Evolutionary conservation across 257 asterid genomes (phyloP).

Genomic region (Gentiana macrophylla): DNA sequence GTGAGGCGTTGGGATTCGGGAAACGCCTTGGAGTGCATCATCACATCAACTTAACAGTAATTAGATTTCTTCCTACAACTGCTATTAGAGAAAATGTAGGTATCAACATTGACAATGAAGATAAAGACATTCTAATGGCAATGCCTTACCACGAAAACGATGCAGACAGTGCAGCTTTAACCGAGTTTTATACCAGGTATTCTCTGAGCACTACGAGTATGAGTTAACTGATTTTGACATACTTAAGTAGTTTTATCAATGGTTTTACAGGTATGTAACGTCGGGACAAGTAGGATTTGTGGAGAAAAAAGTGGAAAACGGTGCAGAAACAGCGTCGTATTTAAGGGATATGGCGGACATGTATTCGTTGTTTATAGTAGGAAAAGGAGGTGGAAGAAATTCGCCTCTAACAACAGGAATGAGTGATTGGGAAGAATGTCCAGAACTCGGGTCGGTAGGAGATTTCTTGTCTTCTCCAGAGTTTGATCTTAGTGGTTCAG

Average conservation of each 20-base stretch:
- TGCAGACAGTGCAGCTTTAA: slow-evolving; percentile 46
- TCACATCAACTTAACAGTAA: slow-evolving; percentile 72
- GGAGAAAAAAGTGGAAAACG: slow-evolving; percentile 73
- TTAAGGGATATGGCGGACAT: slow-evolving; percentile 88
- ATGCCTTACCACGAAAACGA: slow-evolving; percentile 52
- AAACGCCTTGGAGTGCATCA: slow-evolving; percentile 85
- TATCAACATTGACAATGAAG: slow-evolving; percentile 42
- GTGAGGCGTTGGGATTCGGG: slow-evolving; percentile 91
- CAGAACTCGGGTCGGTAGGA: slow-evolving; percentile 94
- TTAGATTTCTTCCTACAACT: slow-evolving; percentile 58
- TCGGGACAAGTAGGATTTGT: slow-evolving; percentile 90
- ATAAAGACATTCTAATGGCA: slow-evolving; percentile 58
- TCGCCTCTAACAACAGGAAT: slow-evolving; percentile 61
- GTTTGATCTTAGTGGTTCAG: slow-evolving; percentile 80
- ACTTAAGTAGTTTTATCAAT: no score
- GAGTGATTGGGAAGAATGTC: slow-evolving; percentile 99
- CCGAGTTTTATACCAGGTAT: slow-evolving; percentile 83
- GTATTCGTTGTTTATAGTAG: slow-evolving; percentile 88
- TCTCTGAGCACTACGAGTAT: neutral
- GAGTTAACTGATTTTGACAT: neutral
- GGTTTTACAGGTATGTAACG: slow-evolving; percentile 56
- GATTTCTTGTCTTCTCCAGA: slow-evolving; percentile 94
- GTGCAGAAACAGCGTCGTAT: slow-evolving; percentile 67
- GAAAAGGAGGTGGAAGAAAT: slow-evolving; percentile 69
- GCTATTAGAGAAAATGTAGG: slow-evolving; percentile 33